phyloP scores from a whole-genome alignment of 805 yeast species.

The Candida easanensis region DNA sequence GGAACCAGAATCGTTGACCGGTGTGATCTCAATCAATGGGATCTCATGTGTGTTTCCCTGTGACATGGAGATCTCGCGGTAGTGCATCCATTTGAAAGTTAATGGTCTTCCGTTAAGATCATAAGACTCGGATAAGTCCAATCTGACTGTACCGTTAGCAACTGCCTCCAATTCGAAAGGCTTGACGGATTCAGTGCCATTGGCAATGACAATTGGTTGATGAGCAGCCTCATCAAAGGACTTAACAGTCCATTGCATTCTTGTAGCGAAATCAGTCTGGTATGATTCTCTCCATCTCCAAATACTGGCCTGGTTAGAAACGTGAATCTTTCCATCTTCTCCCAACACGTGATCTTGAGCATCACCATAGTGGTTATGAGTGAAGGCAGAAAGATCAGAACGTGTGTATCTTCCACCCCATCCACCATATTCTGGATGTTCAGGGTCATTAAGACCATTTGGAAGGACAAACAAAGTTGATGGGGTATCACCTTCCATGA shows the following conservation, averaged over 20 bases:
- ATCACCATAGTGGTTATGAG: constrained; percentile 25
- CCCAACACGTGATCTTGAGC: constrained; percentile 21
- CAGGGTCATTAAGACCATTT: constrained; percentile 30
- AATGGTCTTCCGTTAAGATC: constrained; percentile 22
- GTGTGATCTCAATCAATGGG: constrained; percentile 16
- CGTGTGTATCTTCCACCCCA: constrained; percentile 33
- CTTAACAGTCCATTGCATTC: constrained; percentile 34
- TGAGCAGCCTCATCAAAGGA: constrained; percentile 25
- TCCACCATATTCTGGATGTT: constrained; percentile 31
- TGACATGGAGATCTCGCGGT: constrained; percentile 21
- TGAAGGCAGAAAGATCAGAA: constrained; percentile 20
- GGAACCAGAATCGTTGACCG: constrained; percentile 12
- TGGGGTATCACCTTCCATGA: constrained; percentile 34
- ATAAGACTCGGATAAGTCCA: constrained; percentile 28
- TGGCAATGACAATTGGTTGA: constrained; percentile 25
- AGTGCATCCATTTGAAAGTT: constrained; percentile 26
- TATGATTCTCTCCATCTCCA: constrained; percentile 34
- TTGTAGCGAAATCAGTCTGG: constrained; percentile 30
- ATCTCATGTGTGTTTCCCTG: constrained; percentile 21
- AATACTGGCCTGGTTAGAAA: constrained; percentile 29
- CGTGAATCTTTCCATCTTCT: constrained; percentile 4
- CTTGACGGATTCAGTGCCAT: constrained; percentile 20
- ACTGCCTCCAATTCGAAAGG: constrained; percentile 19
- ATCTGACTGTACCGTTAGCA: constrained; percentile 14
- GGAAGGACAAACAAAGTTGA: constrained; percentile 28